Evolutionary conservation across 2,329 filamentous ascomycete genomes (phyloP), one percentile per base, ranked within the genome.

Genomic region (Alternaria triticimaculans): DNA sequence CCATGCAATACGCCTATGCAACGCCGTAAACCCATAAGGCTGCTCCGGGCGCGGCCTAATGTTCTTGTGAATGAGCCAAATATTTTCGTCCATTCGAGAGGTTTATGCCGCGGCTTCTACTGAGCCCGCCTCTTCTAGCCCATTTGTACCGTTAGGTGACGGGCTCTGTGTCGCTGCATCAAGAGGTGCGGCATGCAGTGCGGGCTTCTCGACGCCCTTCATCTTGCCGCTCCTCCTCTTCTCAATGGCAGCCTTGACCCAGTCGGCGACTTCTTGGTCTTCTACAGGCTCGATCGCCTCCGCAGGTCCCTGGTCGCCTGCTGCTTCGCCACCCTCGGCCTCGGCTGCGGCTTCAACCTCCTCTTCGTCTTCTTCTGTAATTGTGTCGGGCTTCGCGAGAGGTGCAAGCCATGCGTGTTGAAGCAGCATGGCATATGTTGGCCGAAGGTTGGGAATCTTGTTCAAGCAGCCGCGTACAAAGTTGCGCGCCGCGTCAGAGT

Each of bases 401-500:
- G 88, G 85, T 9, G 89, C 86, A 6, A 99, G 86, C 96, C 96
- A 99, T 26, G 92, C 89, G 76, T 98, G 95, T 73, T 93, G 89
- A 11, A 99, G 86, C 6, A 99, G 87, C 85, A 93, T 94, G 55
- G 91, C 89, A 78, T 99, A 99, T 0, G 92, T 96, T n/a, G 94
- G 95, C n/a, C 96, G 89, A 63, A 96, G 88, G 71, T 92, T 92
- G 9, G 96, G 93, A 21, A 93, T 91, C 80, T 99, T 99, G 84
- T 97, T 94, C 50, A 99, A 85, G 78, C 96, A 98, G 48, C 90
- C 90, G 43, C 87, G 86, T 23, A 99, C 95, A 81, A 99, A 99
- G 72, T 95, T 91, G 60, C 90, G 90, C 3, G 95, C 93, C 6
- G 88, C 86, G 60, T 91, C 87, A 0, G 94, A 96, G 79, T 92